These are phyloP conservation scores for Eucalyptus pauciflora DNA, from an alignment of 345 rosid species.

Conservation along the genomic window DNA sequence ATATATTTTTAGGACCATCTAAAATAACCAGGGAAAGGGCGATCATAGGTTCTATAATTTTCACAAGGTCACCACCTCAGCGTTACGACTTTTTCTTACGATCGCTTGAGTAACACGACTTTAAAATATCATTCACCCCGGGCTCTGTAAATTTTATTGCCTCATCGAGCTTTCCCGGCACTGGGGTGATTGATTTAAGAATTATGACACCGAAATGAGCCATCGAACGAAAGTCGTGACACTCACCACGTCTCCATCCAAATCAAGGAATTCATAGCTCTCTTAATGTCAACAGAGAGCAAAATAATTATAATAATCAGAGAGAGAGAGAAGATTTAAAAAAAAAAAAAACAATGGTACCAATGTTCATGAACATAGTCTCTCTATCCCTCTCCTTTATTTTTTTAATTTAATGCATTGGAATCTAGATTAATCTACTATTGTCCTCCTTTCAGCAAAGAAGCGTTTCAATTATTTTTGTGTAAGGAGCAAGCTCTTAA, in stretches of 20 bases:
- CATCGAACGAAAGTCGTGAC: rapidly evolving
- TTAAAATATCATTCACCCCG: background rate
- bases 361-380: background rate
- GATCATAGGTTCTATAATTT: rapidly evolving
- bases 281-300: background rate
- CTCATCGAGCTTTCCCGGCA: rapidly evolving
- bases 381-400: background rate
- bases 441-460: no score
- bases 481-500: background rate
- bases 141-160: no score
- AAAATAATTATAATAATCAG: background rate
- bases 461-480: background rate
- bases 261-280: background rate
- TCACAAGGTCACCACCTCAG: rapidly evolving
- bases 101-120: rapidly evolving
- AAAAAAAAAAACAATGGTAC: background rate
- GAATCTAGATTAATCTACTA: background rate
- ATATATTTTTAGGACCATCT: background rate
- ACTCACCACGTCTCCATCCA: background rate
- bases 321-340: background rate
- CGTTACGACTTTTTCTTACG: rapidly evolving
- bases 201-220: background rate
- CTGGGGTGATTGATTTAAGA: background rate
- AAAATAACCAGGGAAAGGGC: background rate
- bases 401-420: background rate